A percentile compares a stretch with the other conserved stretches of the same genome.
phyloP scores from a whole-genome alignment of 768 basidiomycete genomes.

The Tulasnella sp. region DNA sequence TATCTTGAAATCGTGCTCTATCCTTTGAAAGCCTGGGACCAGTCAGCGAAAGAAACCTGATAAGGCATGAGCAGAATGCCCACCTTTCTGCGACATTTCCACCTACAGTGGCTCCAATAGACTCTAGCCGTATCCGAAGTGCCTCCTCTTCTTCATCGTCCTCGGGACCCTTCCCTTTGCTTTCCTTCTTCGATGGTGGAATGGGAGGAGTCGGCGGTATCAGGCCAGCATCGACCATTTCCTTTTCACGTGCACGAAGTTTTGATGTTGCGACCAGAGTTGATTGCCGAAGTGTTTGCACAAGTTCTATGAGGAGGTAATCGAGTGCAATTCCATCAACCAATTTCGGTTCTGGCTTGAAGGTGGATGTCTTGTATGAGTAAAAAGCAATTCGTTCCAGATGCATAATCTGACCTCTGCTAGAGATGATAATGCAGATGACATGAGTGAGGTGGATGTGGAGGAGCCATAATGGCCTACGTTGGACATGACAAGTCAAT shows the following conservation, averaged over 20 bases:
- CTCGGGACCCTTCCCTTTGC: constrained; percentile 27
- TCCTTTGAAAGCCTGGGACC: constrained; percentile 56
- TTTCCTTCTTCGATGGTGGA: constrained; percentile 26
- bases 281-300: constrained; percentile 60
- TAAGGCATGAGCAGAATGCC: constrained; percentile 20
- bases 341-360: constrained; percentile 16
- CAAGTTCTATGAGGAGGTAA: constrained; percentile 74
- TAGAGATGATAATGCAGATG: constrained; percentile 18
- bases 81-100: constrained; percentile 78
- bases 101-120: constrained; percentile 77
- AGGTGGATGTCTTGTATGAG: constrained; percentile 13
- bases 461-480: constrained; percentile 15
- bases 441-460: constrained; percentile 20
- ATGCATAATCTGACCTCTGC: no score
- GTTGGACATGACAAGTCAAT: neutral
- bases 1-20: constrained; percentile 60
- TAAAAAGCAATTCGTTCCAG: no score
- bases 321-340: constrained; percentile 31
- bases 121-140: constrained; percentile 54
- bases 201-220: constrained; percentile 36
- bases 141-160: constrained; percentile 64
- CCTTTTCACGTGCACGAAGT: constrained; percentile 53
- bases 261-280: constrained; percentile 57
- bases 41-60: neutral
- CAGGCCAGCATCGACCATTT: constrained; percentile 69